Evolutionary conservation across 1,139 yeast species (phyloP).

Genomic region (Hemisphaericaspora subhashii): DNA sequence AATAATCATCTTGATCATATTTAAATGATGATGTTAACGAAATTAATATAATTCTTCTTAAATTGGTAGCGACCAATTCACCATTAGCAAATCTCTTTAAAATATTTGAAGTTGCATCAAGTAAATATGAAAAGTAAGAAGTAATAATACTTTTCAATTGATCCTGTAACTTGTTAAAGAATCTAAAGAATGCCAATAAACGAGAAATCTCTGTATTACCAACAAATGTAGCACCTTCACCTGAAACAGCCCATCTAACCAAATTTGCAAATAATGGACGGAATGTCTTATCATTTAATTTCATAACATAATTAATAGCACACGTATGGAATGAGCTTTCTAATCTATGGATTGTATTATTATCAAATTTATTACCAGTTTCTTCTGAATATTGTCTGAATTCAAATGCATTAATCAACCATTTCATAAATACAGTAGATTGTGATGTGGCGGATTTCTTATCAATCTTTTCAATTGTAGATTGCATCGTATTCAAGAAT

Average conservation of each 20-base stretch:
- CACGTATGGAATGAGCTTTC: constrained; percentile 75
- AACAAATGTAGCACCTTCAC: constrained; percentile 59
- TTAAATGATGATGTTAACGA: constrained; percentile 79
- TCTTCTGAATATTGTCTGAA: constrained; percentile 50
- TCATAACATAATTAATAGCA: constrained; percentile 78
- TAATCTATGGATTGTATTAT: constrained; percentile 74
- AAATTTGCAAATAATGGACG: constrained; percentile 86
- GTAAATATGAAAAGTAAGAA: constrained; percentile 77
- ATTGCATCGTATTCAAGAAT: constrained; percentile 64
- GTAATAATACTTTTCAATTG: constrained; percentile 85
- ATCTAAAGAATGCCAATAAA: constrained; percentile 76
- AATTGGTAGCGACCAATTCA: constrained; percentile 49
- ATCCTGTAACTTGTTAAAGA: constrained; percentile 82
- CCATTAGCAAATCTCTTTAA: constrained; percentile 48
- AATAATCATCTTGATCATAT: constrained; percentile 89
- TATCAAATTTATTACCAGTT: constrained; percentile 49
- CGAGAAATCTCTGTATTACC: constrained; percentile 53
- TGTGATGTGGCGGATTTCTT: constrained; percentile 73
- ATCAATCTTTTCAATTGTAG: constrained; percentile 63
- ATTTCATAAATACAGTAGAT: constrained; percentile 67
- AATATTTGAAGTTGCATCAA: constrained; percentile 66
- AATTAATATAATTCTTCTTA: constrained; percentile 69
- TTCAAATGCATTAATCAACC: constrained; percentile 73
- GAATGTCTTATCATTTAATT: constrained; percentile 89
- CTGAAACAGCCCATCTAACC: constrained; percentile 92